Evolutionary conservation across 2,329 filamentous ascomycete genomes (phyloP), one percentile per base, ranked within the genome.

Genomic region (Cladosporium sp.): DNA sequence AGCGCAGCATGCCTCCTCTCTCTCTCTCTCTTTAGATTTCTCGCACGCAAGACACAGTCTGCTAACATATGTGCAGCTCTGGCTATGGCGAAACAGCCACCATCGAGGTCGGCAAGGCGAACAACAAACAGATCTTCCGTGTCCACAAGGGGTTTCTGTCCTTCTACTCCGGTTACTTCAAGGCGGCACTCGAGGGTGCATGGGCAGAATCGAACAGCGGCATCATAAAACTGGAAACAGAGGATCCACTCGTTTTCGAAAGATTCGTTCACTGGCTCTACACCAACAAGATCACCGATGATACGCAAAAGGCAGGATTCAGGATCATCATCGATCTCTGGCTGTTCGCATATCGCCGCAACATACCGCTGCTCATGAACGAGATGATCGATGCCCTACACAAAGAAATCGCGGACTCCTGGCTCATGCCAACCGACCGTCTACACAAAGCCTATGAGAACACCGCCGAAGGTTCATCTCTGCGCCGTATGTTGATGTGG

Each of bases 281-380:
- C 28, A 55, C 52, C n/a, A 21, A 21, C 5, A 21, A 29, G 4
- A 21, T 33, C 29, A 11, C 52, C 52, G 28, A 33, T 14, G 16
- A 21, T 2, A 14, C 28, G 6, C 52, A 4, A 8, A 5, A 12
- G 18, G 2, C n/a, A 1, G n/a, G 1, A 18, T 6, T 12, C 28
- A 33, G 28, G 16, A 11, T 21, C 12, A 33, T 33, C 52, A 29
- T 59, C 10, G 16, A 53, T 18, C 37, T 68, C 2, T 69, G 66
- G 65, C 26, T 63, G 0, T 60, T 69, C 8, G 68, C 55, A 0
- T 66, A 69, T n/a, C 40, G 62, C 3, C 65, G 66, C 11, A 21
- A 67, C 7, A 60, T 69, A 14, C 68, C 66, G 3, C 21, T 68
- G 10, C 56, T 69, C 31, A 65, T 68, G 64, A 66, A 68, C 14